Evolutionary conservation across 768 basidiomycete species (phyloP).

Genomic region (Hypsizygus marmoreus): DNA sequence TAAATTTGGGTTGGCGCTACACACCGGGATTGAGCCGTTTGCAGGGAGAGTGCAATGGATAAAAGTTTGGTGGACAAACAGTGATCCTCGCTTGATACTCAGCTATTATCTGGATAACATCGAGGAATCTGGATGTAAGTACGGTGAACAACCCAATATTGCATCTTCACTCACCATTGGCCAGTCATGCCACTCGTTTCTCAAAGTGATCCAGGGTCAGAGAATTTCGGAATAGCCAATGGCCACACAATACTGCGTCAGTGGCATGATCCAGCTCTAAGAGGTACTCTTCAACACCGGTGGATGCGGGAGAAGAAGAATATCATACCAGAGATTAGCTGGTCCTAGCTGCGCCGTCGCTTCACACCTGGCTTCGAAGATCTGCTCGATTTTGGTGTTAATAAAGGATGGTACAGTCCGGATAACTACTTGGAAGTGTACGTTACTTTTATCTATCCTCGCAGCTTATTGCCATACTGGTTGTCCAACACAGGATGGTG

Average conservation of each 20-base stretch:
- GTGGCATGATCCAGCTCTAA: constrained; percentile 36
- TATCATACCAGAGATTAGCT: constrained; percentile 42
- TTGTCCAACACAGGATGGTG: constrained; percentile 26
- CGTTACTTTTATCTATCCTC: not conserved
- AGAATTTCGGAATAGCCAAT: constrained; percentile 50
- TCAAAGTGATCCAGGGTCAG: constrained; percentile 44
- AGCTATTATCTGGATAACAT: constrained; percentile 29
- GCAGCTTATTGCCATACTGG: not conserved
- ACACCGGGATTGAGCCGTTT: constrained; percentile 30
- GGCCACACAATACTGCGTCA: constrained; percentile 41
- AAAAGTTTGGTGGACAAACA: constrained; percentile 36
- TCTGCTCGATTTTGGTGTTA: constrained; percentile 29
- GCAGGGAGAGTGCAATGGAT: constrained; percentile 29
- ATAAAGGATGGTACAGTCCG: constrained; percentile 18
- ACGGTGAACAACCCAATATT: no score
- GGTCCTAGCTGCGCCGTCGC: constrained; percentile 35
- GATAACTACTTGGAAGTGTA: not conserved
- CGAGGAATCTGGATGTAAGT: constrained; percentile 18
- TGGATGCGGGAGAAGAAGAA: constrained; percentile 40
- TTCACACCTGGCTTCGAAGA: constrained; percentile 34
- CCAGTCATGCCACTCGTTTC: constrained; percentile 43
- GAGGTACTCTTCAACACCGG: constrained; percentile 40
- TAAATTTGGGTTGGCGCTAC: constrained; percentile 37
- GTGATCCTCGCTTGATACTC: constrained; percentile 25
- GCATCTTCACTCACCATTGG: no score